A percentile compares a stretch with the other conserved stretches of the same genome.
These are phyloP conservation scores for Torulaspora globosa DNA, from an alignment of 1,139 yeast genomes.

Conservation along the genomic window DNA sequence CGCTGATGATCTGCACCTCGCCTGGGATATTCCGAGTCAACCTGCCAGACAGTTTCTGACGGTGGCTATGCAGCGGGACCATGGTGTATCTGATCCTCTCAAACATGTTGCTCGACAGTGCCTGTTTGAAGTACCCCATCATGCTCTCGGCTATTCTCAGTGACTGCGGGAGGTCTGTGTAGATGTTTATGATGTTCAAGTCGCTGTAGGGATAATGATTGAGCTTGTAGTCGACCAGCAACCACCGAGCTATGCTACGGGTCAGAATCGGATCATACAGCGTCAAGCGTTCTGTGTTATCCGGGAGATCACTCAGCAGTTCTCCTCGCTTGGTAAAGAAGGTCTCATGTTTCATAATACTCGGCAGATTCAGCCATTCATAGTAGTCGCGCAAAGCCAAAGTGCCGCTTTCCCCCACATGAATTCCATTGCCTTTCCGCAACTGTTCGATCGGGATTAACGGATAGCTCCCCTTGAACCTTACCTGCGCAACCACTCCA, in stretches of 20 bases:
- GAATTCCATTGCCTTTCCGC: slow-evolving; percentile 8
- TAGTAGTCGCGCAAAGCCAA: slow-evolving; percentile 27
- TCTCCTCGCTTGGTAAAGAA: slow-evolving; percentile 22
- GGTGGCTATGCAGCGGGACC: slow-evolving; percentile 29
- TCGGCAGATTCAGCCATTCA: slow-evolving; percentile 23
- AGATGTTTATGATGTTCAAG: slow-evolving; percentile 30
- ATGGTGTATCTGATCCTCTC: slow-evolving; percentile 26
- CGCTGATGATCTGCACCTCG: slow-evolving; percentile 17
- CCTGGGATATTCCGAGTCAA: slow-evolving; percentile 21
- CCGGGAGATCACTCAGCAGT: not conserved
- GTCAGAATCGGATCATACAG: slow-evolving; percentile 26
- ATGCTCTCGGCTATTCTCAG: slow-evolving; percentile 18
- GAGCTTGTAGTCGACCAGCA: slow-evolving; percentile 32
- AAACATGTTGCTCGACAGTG: slow-evolving; percentile 21
- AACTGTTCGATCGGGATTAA: slow-evolving; percentile 15
- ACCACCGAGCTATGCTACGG: slow-evolving; percentile 33
- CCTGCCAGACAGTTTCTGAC: slow-evolving; percentile 9
- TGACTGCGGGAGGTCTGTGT: slow-evolving; percentile 29
- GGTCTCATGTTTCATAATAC: slow-evolving; percentile 19
- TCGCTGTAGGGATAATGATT: slow-evolving; percentile 35
- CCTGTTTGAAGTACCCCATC: slow-evolving; percentile 22
- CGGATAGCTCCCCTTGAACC: slow-evolving; percentile 14
- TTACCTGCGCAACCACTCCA: slow-evolving; percentile 4
- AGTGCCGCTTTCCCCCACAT: slow-evolving; percentile 9
- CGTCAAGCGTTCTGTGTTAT: slow-evolving; percentile 12